Evolutionary conservation across 2,329 filamentous ascomycete species (phyloP).

Genomic region (Aspergillus fijiensis): DNA sequence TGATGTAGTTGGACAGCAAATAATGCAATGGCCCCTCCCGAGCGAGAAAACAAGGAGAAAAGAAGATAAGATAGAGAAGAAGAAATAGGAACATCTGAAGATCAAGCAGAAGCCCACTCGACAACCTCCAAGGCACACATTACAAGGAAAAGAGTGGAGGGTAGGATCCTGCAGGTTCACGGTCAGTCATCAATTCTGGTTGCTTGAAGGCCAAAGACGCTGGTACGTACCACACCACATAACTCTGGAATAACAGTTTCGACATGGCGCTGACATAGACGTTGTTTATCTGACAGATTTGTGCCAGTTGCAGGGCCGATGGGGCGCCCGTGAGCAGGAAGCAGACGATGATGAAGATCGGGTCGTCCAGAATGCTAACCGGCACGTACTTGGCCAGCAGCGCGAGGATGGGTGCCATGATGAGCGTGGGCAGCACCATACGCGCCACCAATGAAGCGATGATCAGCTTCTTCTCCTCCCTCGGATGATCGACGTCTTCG

Average conservation of each 20-base stretch:
- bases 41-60: not conserved
- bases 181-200: slow-evolving; percentile 9
- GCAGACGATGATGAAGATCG: slow-evolving; percentile 96
- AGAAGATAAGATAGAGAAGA: not conserved
- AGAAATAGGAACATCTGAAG: not conserved
- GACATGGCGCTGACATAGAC: slow-evolving; percentile 96
- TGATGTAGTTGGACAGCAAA: no score
- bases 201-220: not conserved
- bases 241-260: slow-evolving; percentile 89
- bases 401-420: slow-evolving; percentile 90
- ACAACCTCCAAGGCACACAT: slow-evolving; percentile 90
- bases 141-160: slow-evolving; percentile 85
- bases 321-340: slow-evolving; percentile 94
- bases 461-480: slow-evolving; percentile 71
- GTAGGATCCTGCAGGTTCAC: slow-evolving; percentile 68
- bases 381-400: slow-evolving; percentile 85
- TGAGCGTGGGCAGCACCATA: slow-evolving; percentile 85
- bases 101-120: slow-evolving; percentile 67
- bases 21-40: no score
- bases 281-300: slow-evolving; percentile 97
- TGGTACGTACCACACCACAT: slow-evolving; percentile 76
- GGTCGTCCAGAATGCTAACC: slow-evolving; percentile 92
- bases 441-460: slow-evolving; percentile 81
- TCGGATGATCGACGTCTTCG: slow-evolving; percentile 67
- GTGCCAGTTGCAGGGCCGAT: slow-evolving; percentile 87